Evolutionary conservation across 441 rosid genomes (phyloP).

Genomic region (Hypseocharis bilobata): DNA sequence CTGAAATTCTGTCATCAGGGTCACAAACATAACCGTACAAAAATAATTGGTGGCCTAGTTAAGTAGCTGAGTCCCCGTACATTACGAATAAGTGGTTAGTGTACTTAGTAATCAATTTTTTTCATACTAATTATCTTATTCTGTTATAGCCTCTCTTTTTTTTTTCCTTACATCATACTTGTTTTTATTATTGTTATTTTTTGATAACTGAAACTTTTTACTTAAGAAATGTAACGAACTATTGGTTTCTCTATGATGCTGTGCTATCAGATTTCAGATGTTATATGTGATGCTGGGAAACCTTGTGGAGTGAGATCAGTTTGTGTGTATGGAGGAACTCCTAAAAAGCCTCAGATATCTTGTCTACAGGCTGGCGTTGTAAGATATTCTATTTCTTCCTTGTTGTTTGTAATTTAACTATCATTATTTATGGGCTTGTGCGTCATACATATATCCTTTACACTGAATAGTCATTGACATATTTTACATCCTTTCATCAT

Average conservation of each 20-base stretch:
- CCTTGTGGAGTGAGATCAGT: constrained; percentile 65
- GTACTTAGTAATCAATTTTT: not conserved
- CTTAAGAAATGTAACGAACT: not conserved
- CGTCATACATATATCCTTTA: not conserved
- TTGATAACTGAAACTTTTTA: not conserved
- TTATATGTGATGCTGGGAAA: constrained; percentile 66
- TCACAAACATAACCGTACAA: not conserved
- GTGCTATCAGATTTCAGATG: constrained; percentile 57
- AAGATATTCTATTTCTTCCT: constrained; percentile 23
- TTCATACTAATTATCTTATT: not conserved
- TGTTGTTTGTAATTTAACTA: not conserved
- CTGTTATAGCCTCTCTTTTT: not conserved
- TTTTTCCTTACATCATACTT: not conserved
- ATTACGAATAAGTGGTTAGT: no score
- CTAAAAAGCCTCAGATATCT: constrained; percentile 71
- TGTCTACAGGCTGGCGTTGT: constrained; percentile 71
- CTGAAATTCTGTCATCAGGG: not conserved
- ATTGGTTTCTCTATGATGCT: not conserved
- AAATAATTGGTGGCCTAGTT: not conserved
- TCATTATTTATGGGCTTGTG: not conserved
- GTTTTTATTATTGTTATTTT: no score
- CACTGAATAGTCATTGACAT: not conserved
- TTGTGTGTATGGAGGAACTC: constrained; percentile 80
- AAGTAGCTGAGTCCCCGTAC: no score
- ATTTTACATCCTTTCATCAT: not conserved